These are phyloP conservation scores for Yamadazyma friedrichii DNA, from an alignment of 1,139 yeast species.

Conservation along the genomic window DNA sequence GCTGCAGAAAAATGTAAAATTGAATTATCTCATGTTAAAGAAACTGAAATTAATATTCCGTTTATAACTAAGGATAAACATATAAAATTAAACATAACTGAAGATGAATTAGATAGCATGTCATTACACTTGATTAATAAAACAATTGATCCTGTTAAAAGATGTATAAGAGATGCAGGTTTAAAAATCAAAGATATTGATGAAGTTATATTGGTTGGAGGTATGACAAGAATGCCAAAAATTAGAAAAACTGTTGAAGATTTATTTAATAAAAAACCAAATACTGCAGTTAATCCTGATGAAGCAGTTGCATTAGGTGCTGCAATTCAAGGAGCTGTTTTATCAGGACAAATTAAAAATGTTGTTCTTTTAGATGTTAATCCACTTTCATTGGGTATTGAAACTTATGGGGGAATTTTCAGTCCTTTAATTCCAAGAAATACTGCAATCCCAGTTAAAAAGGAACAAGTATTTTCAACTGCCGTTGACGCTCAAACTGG, in stretches of 20 bases:
- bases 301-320: conserved; percentile 87
- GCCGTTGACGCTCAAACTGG: conserved; percentile 87
- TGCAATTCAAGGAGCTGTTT: conserved; percentile 78
- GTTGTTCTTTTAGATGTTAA: conserved; percentile 78
- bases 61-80: conserved; percentile 55
- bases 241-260: conserved; percentile 57
- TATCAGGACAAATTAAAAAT: conserved; percentile 67
- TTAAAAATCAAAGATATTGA: conserved; percentile 61
- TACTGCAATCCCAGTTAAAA: conserved; percentile 72
- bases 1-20: conserved; percentile 73
- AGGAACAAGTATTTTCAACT: conserved; percentile 71
- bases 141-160: conserved; percentile 65
- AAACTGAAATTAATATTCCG: conserved; percentile 61
- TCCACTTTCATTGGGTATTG: conserved; percentile 76
- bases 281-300: conserved; percentile 72
- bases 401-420: conserved; percentile 78
- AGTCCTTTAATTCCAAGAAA: conserved; percentile 76
- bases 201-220: conserved; percentile 74
- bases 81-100: conserved; percentile 52
- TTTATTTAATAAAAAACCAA: conserved; percentile 58
- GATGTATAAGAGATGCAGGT: conserved; percentile 70
- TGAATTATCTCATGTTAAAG: conserved; percentile 60
- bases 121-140: conserved; percentile 57
- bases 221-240: conserved; percentile 86
- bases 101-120: conserved; percentile 63